Evolutionary conservation across 345 rosid genomes (phyloP).

Genomic region (Citrus medica): DNA sequence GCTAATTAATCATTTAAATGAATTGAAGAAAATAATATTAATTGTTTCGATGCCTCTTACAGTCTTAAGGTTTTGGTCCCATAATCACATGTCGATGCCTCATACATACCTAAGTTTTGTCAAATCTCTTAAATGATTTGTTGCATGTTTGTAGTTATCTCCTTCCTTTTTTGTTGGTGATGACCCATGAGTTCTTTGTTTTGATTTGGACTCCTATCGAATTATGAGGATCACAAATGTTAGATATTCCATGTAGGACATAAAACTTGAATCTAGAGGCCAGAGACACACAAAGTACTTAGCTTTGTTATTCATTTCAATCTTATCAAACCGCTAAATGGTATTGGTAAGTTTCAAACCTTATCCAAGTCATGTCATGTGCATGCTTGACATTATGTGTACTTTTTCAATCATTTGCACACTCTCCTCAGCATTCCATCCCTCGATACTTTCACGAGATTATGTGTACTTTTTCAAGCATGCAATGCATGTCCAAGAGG

Average conservation of each 20-base stretch:
- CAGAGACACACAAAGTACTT: not conserved
- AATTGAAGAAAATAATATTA: too few relatives aligned
- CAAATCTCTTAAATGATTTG: not conserved
- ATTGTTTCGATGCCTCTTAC: not conserved
- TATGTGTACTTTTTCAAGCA: too few relatives aligned
- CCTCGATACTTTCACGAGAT: not conserved
- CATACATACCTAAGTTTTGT: not conserved
- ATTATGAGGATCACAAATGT: not conserved
- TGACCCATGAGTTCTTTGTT: not conserved
- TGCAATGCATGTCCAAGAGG: not conserved
- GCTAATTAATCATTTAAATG: too few relatives aligned
- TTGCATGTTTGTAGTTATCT: not conserved
- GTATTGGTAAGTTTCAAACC: not conserved
- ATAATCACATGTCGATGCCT: not conserved
- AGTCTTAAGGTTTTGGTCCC: not conserved
- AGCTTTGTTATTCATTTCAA: not conserved
- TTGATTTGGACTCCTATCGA: not conserved
- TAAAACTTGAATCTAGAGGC: not conserved
- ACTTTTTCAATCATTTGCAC: not conserved
- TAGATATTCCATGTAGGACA: not conserved
- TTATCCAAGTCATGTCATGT: slow-evolving; percentile 7
- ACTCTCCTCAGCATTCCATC: not conserved
- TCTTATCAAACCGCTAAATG: not conserved
- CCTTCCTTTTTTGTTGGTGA: not conserved
- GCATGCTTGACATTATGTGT: not conserved